Conservation (phyloP, 163 green algal genomes). For the Volvox carteri region DNA sequence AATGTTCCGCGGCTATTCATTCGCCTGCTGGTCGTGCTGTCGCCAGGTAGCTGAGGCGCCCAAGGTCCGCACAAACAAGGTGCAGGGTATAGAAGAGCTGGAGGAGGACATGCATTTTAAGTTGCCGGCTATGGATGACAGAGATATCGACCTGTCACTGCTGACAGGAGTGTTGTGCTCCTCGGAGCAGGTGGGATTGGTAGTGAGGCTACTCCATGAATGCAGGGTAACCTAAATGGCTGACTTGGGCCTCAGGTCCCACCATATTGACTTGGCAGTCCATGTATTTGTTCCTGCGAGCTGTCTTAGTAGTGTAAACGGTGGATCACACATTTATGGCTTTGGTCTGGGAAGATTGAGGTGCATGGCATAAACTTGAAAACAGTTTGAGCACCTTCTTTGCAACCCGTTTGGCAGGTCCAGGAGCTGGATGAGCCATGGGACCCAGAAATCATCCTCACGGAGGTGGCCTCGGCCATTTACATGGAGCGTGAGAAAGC, state of each 20-base stretch:
- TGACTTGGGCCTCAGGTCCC: too few relatives aligned
- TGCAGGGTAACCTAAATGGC: too few relatives aligned
- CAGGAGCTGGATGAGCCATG: constrained; percentile 71
- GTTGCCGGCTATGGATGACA: constrained; percentile 61
- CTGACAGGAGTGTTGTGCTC: constrained; percentile 70
- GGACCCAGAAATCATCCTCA: constrained; percentile 71
- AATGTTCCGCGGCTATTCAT: too few relatives aligned
- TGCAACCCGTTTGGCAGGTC: constrained; percentile 57
- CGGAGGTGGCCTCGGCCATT: constrained; percentile 67
- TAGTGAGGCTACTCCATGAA: too few relatives aligned
- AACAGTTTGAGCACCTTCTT: too few relatives aligned
- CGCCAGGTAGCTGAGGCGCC: constrained; percentile 73
- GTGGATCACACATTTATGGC: too few relatives aligned
- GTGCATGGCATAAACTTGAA: too few relatives aligned
- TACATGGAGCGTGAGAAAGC: constrained; percentile 64
- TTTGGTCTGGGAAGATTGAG: too few relatives aligned
- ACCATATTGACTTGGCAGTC: too few relatives aligned
- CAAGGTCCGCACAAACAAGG: constrained; percentile 64
- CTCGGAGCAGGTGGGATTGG: constrained; percentile 72
- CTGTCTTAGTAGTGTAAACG: too few relatives aligned
- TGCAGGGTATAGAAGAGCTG: constrained; percentile 74
- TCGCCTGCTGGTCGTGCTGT: too few relatives aligned
- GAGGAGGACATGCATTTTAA: constrained; percentile 73
- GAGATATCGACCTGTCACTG: constrained; percentile 74
- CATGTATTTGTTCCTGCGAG: too few relatives aligned